phyloP scores from a whole-genome alignment of 2,329 filamentous ascomycete species.

The Zarea fungicola region DNA sequence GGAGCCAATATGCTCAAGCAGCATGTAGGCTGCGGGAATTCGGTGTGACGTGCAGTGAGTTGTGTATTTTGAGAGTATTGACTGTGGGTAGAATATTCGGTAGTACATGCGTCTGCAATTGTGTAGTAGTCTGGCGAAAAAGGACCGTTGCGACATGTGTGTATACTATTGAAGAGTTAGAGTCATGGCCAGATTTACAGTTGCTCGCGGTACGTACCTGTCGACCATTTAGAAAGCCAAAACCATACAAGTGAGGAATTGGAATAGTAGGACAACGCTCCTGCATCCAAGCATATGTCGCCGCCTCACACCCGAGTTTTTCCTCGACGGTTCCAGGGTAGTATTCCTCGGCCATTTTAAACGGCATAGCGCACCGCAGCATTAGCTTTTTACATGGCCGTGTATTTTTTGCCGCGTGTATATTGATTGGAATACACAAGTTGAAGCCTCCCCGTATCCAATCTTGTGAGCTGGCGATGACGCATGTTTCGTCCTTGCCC shows the following conservation, averaged over 20 bases:
- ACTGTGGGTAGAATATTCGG: no score
- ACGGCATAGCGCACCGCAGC: neutral
- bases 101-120: no score
- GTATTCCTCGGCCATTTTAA: neutral
- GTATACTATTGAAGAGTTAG: neutral
- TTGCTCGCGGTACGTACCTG: neutral
- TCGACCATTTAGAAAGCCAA: constrained; percentile 5
- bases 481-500: neutral
- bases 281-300: neutral
- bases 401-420: no score
- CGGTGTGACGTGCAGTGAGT: neutral
- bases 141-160: neutral
- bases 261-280: constrained; percentile 14
- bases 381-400: neutral
- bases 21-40: neutral
- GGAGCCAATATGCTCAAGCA: neutral
- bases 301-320: neutral
- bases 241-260: constrained; percentile 16
- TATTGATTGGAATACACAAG: neutral
- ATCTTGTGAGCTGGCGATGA: neutral
- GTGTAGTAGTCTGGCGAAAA: neutral
- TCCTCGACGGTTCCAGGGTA: neutral
- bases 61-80: neutral
- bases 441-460: neutral
- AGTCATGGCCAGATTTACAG: neutral